Conservation (phyloP, 1,284 basidiomycete genomes). For the Meripilus lineatus region DNA sequence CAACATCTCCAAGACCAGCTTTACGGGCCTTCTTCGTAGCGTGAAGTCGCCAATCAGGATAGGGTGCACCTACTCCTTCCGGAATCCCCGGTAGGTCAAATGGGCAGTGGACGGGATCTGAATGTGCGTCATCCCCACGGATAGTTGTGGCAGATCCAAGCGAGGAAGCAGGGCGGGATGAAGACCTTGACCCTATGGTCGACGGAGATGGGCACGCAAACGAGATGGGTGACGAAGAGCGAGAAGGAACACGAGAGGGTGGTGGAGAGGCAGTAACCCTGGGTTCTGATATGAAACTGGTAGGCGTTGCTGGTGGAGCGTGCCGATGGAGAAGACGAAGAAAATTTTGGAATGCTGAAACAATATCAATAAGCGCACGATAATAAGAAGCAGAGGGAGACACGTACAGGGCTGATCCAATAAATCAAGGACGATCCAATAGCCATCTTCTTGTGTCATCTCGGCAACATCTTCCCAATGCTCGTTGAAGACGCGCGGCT, state of each 20-base stretch:
- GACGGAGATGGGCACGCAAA: slow-evolving; percentile 1
- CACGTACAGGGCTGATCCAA: slow-evolving; percentile 45
- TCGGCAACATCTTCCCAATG: background rate
- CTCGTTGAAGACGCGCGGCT: no score
- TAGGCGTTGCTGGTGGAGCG: slow-evolving; percentile 26
- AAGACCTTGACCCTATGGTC: background rate
- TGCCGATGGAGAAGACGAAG: slow-evolving; percentile 59
- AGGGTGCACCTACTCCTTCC: slow-evolving; percentile 43
- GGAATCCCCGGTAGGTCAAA: slow-evolving; percentile 8
- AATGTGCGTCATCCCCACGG: background rate
- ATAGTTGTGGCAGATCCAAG: background rate
- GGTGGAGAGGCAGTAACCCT: slow-evolving; percentile 10
- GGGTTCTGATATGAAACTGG: slow-evolving; percentile 5
- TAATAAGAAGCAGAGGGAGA: no score
- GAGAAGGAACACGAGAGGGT: slow-evolving; percentile 4
- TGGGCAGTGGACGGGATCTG: slow-evolving; percentile 1
- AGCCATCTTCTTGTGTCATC: slow-evolving; percentile 22
- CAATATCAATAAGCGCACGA: background rate
- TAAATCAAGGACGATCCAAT: slow-evolving; percentile 60
- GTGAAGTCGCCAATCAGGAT: slow-evolving; percentile 58
- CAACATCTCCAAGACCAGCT: slow-evolving; percentile 51
- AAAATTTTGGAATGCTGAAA: slow-evolving; percentile 47
- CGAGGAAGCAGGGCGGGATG: slow-evolving; percentile 2
- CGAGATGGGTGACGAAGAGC: slow-evolving; percentile 13
- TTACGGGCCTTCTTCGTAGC: slow-evolving; percentile 44